Evolutionary conservation across 306 rosid species (phyloP), one percentile per base, ranked within the genome.

Genomic region (Morella rubra): DNA sequence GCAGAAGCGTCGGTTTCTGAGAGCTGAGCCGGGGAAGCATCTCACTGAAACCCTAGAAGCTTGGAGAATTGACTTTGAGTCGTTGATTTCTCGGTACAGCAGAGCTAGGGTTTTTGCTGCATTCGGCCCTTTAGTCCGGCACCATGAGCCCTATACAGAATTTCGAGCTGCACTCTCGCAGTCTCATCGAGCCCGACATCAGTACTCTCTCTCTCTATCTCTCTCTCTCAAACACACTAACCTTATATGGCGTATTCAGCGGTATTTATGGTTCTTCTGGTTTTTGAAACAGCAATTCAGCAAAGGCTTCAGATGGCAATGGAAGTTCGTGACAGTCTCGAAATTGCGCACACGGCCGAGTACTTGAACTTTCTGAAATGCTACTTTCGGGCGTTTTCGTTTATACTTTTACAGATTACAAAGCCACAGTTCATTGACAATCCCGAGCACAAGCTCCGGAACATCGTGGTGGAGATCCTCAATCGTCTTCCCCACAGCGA

Each of bases 251-350:
- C 66, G 7, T 59, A 20, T n/a, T 32, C 37, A 32, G 37, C 37
- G 15, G n/a, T 7, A 24, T 72, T 73, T 78, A 13, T 56, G 9
- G 40, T 60, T 52, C 78, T n/a, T 50, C 32, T 27, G 73, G 4
- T 44, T 55, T 50, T 27, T 51, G 73, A 53, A 84, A 75, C 91
- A 95, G 98, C 85, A 0, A 87, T 91, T 73, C 97, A 85, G 80
- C 61, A 72, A 24, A 89, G 99, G 87, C 85, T 92, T 86, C 97
- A 87, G 85, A 91, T 96, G 98, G 98, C 90, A 53, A 90, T 90
- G 98, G 99, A 96, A 77, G 97, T 96, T 68, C 85, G 99, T 83
- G 99, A 92, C 81, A 92, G 99, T 76, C 96, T 96, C 22, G 99
- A 96, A 88, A 91, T 96, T 70, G 97, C 97, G 18, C 99, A 96